Conservation (phyloP, 139 green algal genomes). For the Auxenochlorella protothecoides region DNA sequence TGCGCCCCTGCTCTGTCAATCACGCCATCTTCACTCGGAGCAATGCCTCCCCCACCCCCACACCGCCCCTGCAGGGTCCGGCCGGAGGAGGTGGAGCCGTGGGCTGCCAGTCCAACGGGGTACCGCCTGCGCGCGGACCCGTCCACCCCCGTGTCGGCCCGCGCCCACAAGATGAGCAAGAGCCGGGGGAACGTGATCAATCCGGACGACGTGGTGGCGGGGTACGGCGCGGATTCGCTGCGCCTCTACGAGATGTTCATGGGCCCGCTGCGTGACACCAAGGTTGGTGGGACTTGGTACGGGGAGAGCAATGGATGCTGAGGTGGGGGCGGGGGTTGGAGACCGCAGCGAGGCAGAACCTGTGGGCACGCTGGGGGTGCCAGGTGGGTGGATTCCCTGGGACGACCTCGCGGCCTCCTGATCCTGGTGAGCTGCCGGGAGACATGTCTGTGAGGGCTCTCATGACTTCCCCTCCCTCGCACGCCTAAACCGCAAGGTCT, state of each 20-base stretch:
- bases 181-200: slow-evolving; percentile 96
- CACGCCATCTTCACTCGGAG: too few species aligned
- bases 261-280: slow-evolving; percentile 86
- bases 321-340: background rate
- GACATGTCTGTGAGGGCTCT: too few species aligned
- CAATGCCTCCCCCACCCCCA: background rate
- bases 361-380: too few species aligned
- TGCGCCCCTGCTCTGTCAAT: too few species aligned
- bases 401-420: background rate
- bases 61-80: too few species aligned
- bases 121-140: background rate
- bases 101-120: background rate
- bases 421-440: background rate
- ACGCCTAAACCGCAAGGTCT: slow-evolving; percentile 41
- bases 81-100: background rate
- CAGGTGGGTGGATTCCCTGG: background rate
- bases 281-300: slow-evolving; percentile 34
- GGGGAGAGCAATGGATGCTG: background rate
- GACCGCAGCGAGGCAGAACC: too few species aligned
- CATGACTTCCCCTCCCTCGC: too few species aligned
- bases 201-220: slow-evolving; percentile 85
- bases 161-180: slow-evolving; percentile 98
- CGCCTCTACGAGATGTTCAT: slow-evolving; percentile 99
- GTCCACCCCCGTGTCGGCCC: slow-evolving; percentile 32
- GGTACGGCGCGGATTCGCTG: slow-evolving; percentile 91